These are phyloP conservation scores for Blastocystis sp. DNA, from an alignment of 352 stramenopile genomes.

Conservation along the genomic window DNA sequence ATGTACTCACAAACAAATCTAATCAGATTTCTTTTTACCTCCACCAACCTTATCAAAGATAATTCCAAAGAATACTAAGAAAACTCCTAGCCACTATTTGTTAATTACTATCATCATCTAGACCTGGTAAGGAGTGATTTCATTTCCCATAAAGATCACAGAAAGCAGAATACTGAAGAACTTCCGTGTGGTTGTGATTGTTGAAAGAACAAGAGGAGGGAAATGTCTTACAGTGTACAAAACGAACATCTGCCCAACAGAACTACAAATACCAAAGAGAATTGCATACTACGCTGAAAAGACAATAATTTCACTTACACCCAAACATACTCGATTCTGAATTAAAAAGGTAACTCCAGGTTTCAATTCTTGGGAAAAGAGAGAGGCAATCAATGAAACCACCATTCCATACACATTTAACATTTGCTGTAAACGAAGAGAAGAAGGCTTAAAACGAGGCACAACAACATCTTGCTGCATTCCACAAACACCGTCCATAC, in stretches of 20 bases:
- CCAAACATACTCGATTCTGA: conserved; percentile 23
- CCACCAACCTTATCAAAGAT: conserved; percentile 65
- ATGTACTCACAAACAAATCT: background rate
- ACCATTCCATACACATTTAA: conserved; percentile 77
- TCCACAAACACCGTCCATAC: conserved; percentile 83
- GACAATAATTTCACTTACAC: background rate
- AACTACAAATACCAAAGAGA: conserved; percentile 87
- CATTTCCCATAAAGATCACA: conserved; percentile 90
- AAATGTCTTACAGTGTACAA: conserved; percentile 97
- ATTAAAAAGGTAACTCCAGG: conserved; percentile 74
- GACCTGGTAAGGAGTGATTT: conserved; percentile 77
- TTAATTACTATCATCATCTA: background rate
- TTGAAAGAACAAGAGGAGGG: conserved; percentile 88
- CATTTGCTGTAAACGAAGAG: conserved; percentile 77
- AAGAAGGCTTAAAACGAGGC: conserved; percentile 78
- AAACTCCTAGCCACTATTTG: conserved; percentile 78
- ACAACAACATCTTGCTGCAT: conserved; percentile 74
- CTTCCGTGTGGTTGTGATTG: conserved; percentile 98
- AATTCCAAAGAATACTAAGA: conserved; percentile 80
- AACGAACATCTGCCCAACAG: conserved; percentile 97
- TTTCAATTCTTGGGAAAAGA: conserved; percentile 24
- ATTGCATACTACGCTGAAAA: conserved; percentile 70
- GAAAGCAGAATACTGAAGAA: conserved; percentile 98
- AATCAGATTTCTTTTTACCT: conserved; percentile 8
- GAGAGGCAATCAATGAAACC: conserved; percentile 68